phyloP scores from a whole-genome alignment of 768 basidiomycete species.

The Boletus tomentosulus region DNA sequence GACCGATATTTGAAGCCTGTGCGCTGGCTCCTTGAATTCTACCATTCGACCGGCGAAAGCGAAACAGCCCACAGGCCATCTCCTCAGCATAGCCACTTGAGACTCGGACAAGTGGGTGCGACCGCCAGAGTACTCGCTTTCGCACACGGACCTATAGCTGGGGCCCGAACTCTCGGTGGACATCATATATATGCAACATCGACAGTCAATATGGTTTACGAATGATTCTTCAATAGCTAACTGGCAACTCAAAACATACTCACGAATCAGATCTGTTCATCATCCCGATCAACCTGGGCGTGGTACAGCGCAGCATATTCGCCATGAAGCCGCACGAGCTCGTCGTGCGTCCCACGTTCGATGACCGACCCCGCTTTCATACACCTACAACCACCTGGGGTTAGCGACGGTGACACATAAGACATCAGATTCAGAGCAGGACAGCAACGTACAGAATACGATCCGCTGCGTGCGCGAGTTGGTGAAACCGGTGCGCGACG shows the following conservation, averaged over 20 bases:
- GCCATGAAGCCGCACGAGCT: constrained; percentile 22
- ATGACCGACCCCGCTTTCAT: constrained; percentile 31
- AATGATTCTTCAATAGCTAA: neutral
- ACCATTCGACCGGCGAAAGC: no score
- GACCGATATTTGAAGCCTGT: no score
- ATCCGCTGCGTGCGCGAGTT: constrained; percentile 47
- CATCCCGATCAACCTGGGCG: constrained; percentile 11
- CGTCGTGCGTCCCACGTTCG: constrained; percentile 29
- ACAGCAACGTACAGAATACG: constrained; percentile 42
- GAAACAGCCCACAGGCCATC: no score
- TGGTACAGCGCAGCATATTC: constrained; percentile 28
- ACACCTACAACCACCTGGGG: constrained; percentile 17
- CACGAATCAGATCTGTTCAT: neutral
- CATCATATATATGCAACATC: neutral
- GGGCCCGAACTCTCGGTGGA: no score
- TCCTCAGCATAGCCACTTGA: no score
- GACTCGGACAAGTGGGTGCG: no score
- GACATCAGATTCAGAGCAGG: neutral
- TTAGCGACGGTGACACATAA: neutral
- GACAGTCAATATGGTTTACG: neutral
- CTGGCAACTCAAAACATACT: neutral
- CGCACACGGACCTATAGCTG: no score
- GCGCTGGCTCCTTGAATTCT: no score
- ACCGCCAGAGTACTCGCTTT: no score
- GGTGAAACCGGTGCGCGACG: constrained; percentile 53